Conservation (phyloP, 148 eudicot genomes). For the Pharnaceum exiguum region DNA sequence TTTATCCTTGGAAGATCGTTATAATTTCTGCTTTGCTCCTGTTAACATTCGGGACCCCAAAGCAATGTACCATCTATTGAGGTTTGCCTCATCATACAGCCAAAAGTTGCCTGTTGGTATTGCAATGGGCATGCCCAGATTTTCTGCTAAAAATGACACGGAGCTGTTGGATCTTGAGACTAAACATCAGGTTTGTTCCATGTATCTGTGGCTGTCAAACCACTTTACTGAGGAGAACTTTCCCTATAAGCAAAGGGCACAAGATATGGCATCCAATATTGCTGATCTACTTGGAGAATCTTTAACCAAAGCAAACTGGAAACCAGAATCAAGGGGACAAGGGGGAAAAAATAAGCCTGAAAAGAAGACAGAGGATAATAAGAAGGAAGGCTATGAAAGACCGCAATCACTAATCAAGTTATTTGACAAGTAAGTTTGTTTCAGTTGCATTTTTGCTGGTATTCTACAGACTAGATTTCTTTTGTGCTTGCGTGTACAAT, state of each 20-base stretch:
- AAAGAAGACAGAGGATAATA: too few relatives aligned
- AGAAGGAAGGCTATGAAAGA: conserved; percentile 60
- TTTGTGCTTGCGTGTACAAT: too few relatives aligned
- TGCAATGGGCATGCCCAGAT: conserved; percentile 88
- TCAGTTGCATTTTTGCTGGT: conserved; percentile 7
- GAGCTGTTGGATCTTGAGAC: conserved; percentile 94
- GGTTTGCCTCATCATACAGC: conserved; percentile 73
- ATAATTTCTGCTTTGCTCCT: conserved; percentile 95
- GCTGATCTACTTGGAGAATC: conserved; percentile 81
- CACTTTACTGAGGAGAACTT: conserved; percentile 80
- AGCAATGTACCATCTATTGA: conserved; percentile 86
- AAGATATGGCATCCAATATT: conserved; percentile 81
- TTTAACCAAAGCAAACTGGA: conserved; percentile 69
- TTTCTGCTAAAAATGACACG: conserved; percentile 79
- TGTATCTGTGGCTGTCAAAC: conserved; percentile 91
- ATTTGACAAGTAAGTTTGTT: conserved; percentile 44
- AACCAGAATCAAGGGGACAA: conserved; percentile 78
- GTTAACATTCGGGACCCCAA: conserved; percentile 91
- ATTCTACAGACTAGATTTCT: neutral
- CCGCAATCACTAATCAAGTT: conserved; percentile 59
- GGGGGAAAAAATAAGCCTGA: conserved; percentile 37
- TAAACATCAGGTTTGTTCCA: conserved; percentile 88
- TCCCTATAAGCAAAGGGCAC: conserved; percentile 75
- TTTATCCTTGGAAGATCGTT: conserved; percentile 85
- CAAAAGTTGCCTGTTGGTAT: conserved; percentile 73